Base-by-base conservation (phyloP, 495 filamentous ascomycete genomes). In the Penicillium bovifimosum region DNA sequence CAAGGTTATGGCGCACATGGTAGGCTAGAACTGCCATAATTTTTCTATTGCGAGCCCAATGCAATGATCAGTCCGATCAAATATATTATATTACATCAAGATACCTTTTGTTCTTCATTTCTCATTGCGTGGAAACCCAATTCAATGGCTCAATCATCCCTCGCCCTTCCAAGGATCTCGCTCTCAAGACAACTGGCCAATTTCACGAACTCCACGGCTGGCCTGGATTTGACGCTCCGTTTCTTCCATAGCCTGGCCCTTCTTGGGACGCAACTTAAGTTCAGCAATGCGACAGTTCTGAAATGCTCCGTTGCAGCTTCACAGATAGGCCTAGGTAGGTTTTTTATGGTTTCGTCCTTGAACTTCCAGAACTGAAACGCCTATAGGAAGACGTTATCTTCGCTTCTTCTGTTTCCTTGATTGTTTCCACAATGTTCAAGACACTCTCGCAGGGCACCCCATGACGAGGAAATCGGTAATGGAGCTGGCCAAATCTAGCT, bases 381-480 rank as follows among this genome's bases (percentile, higher is more conserved):
- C n/a, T 36, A 14, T 20, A 58, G 55, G 33, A 16, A 58, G 55
- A 32, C 49, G 50, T 6, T 58, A 48, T 44, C 50, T 58, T 29
- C 55, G 55, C 13, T 58, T 58, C 43, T 58, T 58, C 43, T 35
- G 32, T 39, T 58, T 58, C 13, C 31, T 58, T 3, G 55, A 48
- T 8, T 53, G 42, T 32, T 58, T 58, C 31, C 43, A 38, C 16
- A 38, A 58, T 44, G 55, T 53, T 6, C 36, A 49, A 7, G 49
- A 58, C n/a, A 24, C 53, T 41, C 28, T 53, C n/a, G 17, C 42
- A 10, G 42, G 41, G 13, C 24, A 11, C 13, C 17, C 29, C 10
- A 0, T 47, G 11, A 48, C n/a, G 18, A 48, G 27, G 36, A 39
- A 17, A 42, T 27, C 35, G 24, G 48, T 49, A 11, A 26, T 48